Conservation (phyloP, 768 basidiomycete genomes). For the Boletus coccyginus region DNA sequence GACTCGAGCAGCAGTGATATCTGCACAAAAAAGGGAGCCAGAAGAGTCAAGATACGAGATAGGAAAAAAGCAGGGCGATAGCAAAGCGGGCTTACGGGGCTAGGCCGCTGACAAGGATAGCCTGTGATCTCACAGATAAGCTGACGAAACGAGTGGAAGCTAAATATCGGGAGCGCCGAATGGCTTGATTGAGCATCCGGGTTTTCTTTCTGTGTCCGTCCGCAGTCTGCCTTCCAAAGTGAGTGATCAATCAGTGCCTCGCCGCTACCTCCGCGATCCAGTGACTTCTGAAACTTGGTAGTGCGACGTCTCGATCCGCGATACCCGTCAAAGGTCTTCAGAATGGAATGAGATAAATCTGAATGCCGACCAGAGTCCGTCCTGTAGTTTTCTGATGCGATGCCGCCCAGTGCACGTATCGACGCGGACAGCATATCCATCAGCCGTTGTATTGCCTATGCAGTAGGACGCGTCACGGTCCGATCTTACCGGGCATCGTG, state of each 20-base stretch:
- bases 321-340: not conserved
- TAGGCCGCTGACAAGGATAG: not conserved
- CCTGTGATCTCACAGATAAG: not conserved
- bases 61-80: not conserved
- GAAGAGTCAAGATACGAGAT: not conserved
- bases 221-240: slow-evolving; percentile 8
- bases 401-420: slow-evolving; percentile 2
- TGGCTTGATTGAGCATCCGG: slow-evolving; percentile 12
- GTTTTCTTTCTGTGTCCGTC: not conserved
- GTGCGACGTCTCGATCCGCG: not conserved
- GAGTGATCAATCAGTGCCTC: not conserved
- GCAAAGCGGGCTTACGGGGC: slow-evolving; percentile 1
- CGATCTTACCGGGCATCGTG: not conserved
- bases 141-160: not conserved
- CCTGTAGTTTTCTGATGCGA: not conserved
- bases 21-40: not conserved
- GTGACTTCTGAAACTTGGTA: not conserved
- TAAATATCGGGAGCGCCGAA: not conserved
- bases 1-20: not conserved
- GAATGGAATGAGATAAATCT: not conserved
- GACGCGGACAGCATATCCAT: not conserved
- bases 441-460: not conserved
- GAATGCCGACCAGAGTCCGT: not conserved
- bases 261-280: not conserved
- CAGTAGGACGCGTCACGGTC: not conserved